A percentile compares a stretch with the other conserved stretches of the same genome.
phyloP scores from a whole-genome alignment of 257 asterid species.

The Nicotiana tabacum region DNA sequence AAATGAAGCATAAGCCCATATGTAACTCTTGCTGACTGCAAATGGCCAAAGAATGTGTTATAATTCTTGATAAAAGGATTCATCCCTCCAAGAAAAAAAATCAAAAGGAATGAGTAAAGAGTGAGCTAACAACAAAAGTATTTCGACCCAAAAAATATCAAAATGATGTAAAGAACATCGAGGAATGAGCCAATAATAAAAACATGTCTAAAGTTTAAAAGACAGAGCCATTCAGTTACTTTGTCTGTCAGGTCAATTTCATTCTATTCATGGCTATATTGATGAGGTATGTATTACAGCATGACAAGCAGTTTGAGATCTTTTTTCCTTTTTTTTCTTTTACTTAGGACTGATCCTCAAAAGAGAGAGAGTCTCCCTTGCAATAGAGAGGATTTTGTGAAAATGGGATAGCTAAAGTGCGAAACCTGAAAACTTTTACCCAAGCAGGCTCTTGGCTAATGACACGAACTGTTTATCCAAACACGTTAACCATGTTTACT shows the following conservation, averaged over 20 bases:
- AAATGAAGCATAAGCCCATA: constrained; percentile 97
- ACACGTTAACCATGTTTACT: neutral
- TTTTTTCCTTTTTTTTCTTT: neutral
- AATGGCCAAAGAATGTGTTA: constrained; percentile 5
- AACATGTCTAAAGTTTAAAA: neutral
- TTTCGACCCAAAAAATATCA: neutral
- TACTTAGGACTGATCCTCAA: neutral
- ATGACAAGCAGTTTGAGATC: neutral
- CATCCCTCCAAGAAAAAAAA: neutral
- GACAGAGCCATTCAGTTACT: neutral
- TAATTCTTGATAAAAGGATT: neutral
- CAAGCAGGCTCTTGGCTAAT: neutral
- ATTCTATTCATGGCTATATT: neutral
- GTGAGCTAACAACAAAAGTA: neutral
- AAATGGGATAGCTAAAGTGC: neutral
- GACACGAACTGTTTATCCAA: neutral
- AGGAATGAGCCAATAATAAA: neutral
- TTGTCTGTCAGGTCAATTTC: neutral
- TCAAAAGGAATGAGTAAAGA: neutral
- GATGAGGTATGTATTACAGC: neutral
- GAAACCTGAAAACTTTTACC: neutral
- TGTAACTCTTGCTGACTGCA: constrained; percentile 89
- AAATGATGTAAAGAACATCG: neutral
- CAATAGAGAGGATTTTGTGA: neutral
- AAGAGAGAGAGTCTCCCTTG: neutral